phyloP scores from a whole-genome alignment of 768 basidiomycete species.

The Albatrellus ellisii region DNA sequence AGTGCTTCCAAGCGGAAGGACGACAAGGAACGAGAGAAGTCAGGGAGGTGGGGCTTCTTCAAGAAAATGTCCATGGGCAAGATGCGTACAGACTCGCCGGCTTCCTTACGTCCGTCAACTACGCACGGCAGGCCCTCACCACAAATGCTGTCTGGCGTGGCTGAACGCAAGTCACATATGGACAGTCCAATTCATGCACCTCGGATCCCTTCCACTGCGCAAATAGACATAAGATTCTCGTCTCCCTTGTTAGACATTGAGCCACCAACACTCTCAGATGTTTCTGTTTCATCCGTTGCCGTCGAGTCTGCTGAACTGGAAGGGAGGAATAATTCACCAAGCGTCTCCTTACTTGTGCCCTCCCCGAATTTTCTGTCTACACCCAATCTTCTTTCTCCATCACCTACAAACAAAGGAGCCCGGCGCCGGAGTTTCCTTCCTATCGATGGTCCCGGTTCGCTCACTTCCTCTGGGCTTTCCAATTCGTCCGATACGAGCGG shows the following conservation, averaged over 20 bases:
- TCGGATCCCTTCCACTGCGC: slow-evolving; percentile 2
- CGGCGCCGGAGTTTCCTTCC: slow-evolving; percentile 87
- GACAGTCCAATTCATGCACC: too few relatives aligned
- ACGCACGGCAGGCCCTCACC: slow-evolving; percentile 18
- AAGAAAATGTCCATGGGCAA: slow-evolving; percentile 99
- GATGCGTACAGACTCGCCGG: slow-evolving; percentile 55
- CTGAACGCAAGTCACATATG: slow-evolving; percentile 5
- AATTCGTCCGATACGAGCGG: slow-evolving; percentile 35
- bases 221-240: slow-evolving; percentile 34
- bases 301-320: slow-evolving; percentile 6
- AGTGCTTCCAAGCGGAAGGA: slow-evolving; percentile 9
- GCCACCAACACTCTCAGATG: slow-evolving; percentile 3
- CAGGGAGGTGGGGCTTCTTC: slow-evolving; percentile 85
- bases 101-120: slow-evolving; percentile 24
- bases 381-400: slow-evolving; percentile 8
- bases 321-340: not conserved
- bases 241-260: slow-evolving; percentile 34
- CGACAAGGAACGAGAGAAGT: slow-evolving; percentile 40
- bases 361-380: slow-evolving; percentile 3
- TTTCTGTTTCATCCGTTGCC: slow-evolving; percentile 9
- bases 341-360: slow-evolving; percentile 4
- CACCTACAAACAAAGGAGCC: slow-evolving; percentile 33
- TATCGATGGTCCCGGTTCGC: slow-evolving; percentile 50
- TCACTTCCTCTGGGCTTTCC: slow-evolving; percentile 51
- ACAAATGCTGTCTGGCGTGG: slow-evolving; percentile 8